Evolutionary conservation across 2,329 filamentous ascomycete genomes (phyloP).

Genomic region (Setomelanomma holmii): DNA sequence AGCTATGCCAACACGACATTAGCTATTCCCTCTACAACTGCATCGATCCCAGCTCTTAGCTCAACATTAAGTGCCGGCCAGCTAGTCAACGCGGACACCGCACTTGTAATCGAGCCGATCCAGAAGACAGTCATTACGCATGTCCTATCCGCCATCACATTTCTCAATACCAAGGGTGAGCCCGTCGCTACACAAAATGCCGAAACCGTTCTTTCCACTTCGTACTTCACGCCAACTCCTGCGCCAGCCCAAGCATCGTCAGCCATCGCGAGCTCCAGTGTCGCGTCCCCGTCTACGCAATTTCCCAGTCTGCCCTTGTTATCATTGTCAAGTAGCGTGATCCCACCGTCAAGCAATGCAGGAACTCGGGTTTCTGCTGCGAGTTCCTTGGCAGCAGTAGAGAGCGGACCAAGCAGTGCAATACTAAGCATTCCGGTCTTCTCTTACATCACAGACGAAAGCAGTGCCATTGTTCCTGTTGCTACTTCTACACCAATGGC

Average conservation of each 20-base stretch:
- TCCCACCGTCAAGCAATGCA: conserved; percentile 3
- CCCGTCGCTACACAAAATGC: conserved; percentile 40
- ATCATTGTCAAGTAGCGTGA: conserved; percentile 13
- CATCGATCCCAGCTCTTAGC: neutral
- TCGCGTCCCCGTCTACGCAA: conserved; percentile 3
- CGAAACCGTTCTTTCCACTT: conserved; percentile 39
- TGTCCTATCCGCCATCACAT: conserved; percentile 40
- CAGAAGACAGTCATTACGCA: conserved; percentile 35
- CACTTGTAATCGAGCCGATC: conserved; percentile 43
- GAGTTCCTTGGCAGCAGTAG: conserved; percentile 19
- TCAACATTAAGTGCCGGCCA: conserved; percentile 9
- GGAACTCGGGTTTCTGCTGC: conserved; percentile 7
- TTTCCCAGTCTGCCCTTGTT: conserved; percentile 11
- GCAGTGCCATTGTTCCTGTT: conserved; percentile 12
- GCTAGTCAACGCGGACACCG: conserved; percentile 38
- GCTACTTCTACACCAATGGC: conserved; percentile 9
- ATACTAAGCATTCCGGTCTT: conserved; percentile 27
- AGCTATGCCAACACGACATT: conserved; percentile 38
- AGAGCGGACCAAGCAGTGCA: conserved; percentile 20
- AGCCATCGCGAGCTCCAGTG: conserved; percentile 17
- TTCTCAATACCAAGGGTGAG: conserved; percentile 37
- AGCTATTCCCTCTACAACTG: conserved; percentile 6
- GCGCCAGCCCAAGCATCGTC: conserved; percentile 10
- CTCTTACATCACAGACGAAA: conserved; percentile 33
- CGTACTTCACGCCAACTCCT: conserved; percentile 35